Conservation (phyloP, 2,329 filamentous ascomycete species). For the Lecanosticta acicola region DNA sequence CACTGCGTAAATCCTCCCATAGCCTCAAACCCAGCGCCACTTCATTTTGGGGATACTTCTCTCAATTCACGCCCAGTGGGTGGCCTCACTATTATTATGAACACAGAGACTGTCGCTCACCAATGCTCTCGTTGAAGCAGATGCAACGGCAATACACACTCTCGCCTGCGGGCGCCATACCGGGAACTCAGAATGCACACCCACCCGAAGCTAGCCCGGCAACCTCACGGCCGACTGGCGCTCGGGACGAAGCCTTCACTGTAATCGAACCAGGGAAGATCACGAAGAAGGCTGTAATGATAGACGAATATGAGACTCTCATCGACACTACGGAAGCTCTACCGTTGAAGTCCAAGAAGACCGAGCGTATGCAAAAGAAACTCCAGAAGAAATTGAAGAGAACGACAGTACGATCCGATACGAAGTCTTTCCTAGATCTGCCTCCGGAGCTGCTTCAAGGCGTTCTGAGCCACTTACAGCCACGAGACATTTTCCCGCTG, state of each 20-base stretch:
- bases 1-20: too few relatives aligned
- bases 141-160: too few relatives aligned
- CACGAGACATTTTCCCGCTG: conserved; percentile 49
- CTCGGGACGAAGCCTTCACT: conserved; percentile 11
- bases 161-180: too few relatives aligned
- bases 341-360: conserved; percentile 49
- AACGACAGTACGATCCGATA: conserved; percentile 28
- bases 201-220: too few relatives aligned
- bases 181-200: too few relatives aligned
- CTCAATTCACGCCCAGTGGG: too few relatives aligned
- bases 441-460: conserved; percentile 50
- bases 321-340: conserved; percentile 48
- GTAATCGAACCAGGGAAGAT: conserved; percentile 10
- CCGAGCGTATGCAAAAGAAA: conserved; percentile 44
- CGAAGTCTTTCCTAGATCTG: conserved; percentile 41
- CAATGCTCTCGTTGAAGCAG: too few relatives aligned
- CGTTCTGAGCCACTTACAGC: conserved; percentile 43
- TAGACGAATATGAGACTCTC: conserved; percentile 41
- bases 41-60: too few relatives aligned
- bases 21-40: too few relatives aligned
- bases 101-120: too few relatives aligned
- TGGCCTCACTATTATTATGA: too few relatives aligned
- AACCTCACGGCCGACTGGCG: too few relatives aligned
- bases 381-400: conserved; percentile 37
- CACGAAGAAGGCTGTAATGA: conserved; percentile 5